These are phyloP conservation scores for Syzygium aromaticum DNA, from an alignment of 345 rosid species.

Conservation along the genomic window DNA sequence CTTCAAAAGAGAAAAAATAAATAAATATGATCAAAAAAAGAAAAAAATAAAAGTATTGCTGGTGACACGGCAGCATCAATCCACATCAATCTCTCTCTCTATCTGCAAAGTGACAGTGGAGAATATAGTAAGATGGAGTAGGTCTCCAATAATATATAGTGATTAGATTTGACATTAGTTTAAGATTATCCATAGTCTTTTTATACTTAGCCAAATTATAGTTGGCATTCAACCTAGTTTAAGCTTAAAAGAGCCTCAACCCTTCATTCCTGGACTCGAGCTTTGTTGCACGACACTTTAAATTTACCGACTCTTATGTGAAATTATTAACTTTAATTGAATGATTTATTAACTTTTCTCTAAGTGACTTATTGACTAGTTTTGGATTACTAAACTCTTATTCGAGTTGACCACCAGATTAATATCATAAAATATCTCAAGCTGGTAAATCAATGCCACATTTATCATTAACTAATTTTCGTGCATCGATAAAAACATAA, in stretches of 20 bases:
- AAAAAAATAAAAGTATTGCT: not conserved
- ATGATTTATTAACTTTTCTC: not conserved
- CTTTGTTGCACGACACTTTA: fast-evolving
- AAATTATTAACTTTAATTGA: not conserved
- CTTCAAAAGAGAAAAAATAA: not conserved
- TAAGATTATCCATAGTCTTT: not conserved
- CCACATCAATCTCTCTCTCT: not conserved
- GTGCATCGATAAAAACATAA: not conserved
- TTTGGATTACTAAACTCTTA: not conserved
- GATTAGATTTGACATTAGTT: not conserved
- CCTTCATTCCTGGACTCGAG: not conserved
- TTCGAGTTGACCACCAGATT: fast-evolving
- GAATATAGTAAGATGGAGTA: not conserved
- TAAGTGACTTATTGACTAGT: not conserved
- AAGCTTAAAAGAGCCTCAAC: not conserved
- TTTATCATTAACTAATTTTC: not conserved
- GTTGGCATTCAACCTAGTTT: not conserved
- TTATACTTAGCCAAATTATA: not conserved
- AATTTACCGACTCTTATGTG: not conserved
- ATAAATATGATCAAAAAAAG: not conserved
- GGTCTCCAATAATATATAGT: too few species aligned
- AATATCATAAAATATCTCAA: not conserved
- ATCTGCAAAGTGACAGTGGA: not conserved
- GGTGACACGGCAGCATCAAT: not conserved
- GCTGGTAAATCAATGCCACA: not conserved